Conservation (phyloP, 768 basidiomycete genomes). For the Suillus subaureus region DNA sequence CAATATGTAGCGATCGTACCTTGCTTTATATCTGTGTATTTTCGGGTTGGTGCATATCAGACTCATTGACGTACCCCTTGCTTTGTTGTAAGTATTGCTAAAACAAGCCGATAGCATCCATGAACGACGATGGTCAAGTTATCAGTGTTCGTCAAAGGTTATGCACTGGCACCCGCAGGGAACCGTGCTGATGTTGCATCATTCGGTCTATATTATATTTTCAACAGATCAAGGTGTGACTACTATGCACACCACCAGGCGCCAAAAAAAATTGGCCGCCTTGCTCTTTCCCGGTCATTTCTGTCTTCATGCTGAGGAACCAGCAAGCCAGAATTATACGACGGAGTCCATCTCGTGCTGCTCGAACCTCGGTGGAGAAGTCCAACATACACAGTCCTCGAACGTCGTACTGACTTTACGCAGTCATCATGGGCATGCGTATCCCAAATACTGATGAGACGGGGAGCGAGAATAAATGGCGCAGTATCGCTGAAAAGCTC, state of each 20-base stretch:
- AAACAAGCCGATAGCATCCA: neutral
- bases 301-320: neutral
- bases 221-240: neutral
- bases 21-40: slow-evolving; percentile 38
- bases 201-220: neutral
- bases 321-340: neutral
- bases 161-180: neutral
- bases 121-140: neutral
- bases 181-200: neutral
- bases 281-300: neutral
- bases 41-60: slow-evolving; percentile 14
- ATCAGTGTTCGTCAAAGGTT: neutral
- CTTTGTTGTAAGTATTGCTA: neutral
- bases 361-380: neutral
- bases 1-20: slow-evolving; percentile 25
- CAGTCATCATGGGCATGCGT: no score
- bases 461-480: no score
- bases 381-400: no score
- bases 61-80: neutral
- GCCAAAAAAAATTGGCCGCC: neutral
- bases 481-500: no score
- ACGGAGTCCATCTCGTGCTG: neutral
- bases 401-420: no score
- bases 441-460: no score
- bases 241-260: neutral